Evolutionary conservation across 2,329 filamentous ascomycete species (phyloP).

Genomic region (Blastomyces gilchristii): DNA sequence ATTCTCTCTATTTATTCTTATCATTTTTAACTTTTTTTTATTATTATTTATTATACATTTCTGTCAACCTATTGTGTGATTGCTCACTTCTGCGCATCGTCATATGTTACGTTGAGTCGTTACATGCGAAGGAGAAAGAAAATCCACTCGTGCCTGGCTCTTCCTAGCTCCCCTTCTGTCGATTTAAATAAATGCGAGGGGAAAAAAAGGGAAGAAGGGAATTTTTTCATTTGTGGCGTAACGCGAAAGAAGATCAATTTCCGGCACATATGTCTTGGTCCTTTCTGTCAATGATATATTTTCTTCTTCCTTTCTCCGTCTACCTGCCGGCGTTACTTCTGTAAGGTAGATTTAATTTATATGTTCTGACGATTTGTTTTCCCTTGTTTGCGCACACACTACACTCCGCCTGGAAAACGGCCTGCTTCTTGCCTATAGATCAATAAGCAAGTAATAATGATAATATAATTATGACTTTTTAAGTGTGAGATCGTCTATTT

Average conservation of each 20-base stretch:
- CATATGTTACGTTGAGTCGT: neutral
- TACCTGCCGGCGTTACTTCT: neutral
- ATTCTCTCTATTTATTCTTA: constrained; percentile 6
- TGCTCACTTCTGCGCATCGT: neutral
- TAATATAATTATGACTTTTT: too few species aligned
- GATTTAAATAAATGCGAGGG: too few species aligned
- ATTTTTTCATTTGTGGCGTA: too few species aligned
- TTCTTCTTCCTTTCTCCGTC: neutral
- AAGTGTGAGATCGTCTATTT: too few species aligned
- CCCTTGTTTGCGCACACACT: neutral
- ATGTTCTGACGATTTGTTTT: neutral
- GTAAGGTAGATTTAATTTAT: neutral
- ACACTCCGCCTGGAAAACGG: neutral
- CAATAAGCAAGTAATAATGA: too few species aligned
- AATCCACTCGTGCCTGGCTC: neutral
- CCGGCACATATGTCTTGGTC: too few species aligned
- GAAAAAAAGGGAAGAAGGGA: too few species aligned
- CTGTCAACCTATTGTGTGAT: neutral
- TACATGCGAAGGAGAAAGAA: neutral
- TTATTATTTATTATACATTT: neutral
- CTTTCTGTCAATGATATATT: neutral
- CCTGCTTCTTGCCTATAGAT: neutral
- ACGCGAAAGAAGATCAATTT: too few species aligned
- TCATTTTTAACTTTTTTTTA: neutral
- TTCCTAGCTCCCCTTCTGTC: neutral